A percentile compares a stretch with the other conserved stretches of the same genome.
These are phyloP conservation scores for Hericium rajendrae DNA, from an alignment of 768 basidiomycete species.

Conservation along the genomic window DNA sequence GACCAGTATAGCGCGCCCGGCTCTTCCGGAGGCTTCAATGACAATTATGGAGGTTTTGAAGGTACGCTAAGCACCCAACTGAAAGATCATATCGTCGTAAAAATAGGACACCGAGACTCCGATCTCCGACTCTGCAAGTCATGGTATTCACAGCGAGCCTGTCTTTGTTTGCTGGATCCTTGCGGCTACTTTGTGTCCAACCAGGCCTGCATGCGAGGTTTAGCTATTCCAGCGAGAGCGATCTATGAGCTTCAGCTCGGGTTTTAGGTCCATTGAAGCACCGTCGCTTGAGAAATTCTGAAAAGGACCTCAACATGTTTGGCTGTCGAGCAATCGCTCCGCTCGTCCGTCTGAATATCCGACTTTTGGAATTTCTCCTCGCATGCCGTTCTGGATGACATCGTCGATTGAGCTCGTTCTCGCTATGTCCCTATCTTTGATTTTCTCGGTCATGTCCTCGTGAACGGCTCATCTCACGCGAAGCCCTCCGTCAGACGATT, in stretches of 20 bases:
- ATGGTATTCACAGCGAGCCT: not conserved
- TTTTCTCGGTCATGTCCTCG: constrained; percentile 9
- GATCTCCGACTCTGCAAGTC: constrained; percentile 4
- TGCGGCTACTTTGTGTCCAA: not conserved
- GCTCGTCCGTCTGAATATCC: not conserved
- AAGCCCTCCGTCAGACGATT: constrained; percentile 45
- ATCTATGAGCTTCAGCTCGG: not conserved
- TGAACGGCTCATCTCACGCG: constrained; percentile 14
- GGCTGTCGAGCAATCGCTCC: not conserved
- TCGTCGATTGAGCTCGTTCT: not conserved
- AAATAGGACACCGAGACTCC: constrained; percentile 4
- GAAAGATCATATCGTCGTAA: constrained; percentile 10
- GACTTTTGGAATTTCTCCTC: not conserved
- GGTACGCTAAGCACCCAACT: constrained; percentile 60
- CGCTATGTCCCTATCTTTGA: constrained; percentile 4
- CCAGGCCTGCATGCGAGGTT: constrained; percentile 1
- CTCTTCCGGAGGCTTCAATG: constrained; percentile 38
- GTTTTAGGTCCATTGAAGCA: not conserved
- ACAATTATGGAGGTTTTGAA: constrained; percentile 62
- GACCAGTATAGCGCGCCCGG: constrained; percentile 41
- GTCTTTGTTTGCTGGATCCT: too few relatives aligned
- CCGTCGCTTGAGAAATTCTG: not conserved
- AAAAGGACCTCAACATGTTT: not conserved
- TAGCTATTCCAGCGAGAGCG: not conserved
- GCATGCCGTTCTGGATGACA: not conserved